Evolutionary conservation across 306 rosid genomes (phyloP), one percentile per base, ranked within the genome.

Genomic region (Acmispon strigosus): DNA sequence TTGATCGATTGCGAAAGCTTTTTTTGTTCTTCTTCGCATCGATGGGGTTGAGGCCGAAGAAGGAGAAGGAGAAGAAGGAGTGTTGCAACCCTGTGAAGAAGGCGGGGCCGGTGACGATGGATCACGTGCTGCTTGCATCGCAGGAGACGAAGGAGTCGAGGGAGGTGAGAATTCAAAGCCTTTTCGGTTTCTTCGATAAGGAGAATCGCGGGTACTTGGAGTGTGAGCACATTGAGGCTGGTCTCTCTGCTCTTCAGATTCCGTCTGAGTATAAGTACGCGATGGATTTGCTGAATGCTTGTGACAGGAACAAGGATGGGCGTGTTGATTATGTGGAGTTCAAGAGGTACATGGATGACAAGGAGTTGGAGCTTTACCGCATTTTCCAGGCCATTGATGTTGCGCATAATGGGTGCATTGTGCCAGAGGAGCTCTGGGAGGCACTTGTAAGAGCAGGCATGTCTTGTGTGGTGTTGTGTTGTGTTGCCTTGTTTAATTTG

Each of bases 321-420:
- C 76, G 88, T 13, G 96, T 93, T 37, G 91, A 93, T 59, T 93
- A 79, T 72, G 70, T 34, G 6, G 98, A 90, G 80, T 93, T 93
- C 70, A 86, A 83, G 32, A 87, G 72, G 62, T 93, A 93, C 66
- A 90, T 93, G 98, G 98, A 93, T 66, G 91, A 85, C 24, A 93
- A 93, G 78, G 98, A 93, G 83, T 85, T 93, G 4, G 98, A 93
- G 84, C 96, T 93, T 41, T 93, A 93, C 59, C 84, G 86, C 36
- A 93, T 93, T 27, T 93, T 93, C 59, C 98, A 93, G 81, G 96
- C 96, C 60, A 93, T 93, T 70, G 98, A 93, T 74, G 98, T 90
- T 12, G 96, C 83, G 61, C 98, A 93, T 56, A 93, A 76, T 64
- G 98, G 98, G 4, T 85, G 94, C 80, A 93, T 93, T 84, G 63